Base-by-base conservation (phyloP, 1,284 basidiomycete species). In the Schizopora paradoxa region DNA sequence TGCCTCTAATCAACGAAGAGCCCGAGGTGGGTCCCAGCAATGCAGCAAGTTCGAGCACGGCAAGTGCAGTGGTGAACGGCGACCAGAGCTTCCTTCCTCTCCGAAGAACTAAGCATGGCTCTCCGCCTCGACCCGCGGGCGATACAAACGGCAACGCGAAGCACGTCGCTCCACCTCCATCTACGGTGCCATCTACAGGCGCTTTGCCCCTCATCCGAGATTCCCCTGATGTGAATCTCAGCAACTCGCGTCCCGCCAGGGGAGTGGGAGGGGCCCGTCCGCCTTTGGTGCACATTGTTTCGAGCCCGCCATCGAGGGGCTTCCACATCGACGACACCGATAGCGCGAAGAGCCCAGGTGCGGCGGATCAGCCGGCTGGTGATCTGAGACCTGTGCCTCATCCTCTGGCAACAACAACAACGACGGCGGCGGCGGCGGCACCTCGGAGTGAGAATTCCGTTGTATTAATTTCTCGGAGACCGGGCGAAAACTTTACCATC, bases 401-500 rank as follows among this genome's bases (percentile, higher is more conserved):
- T 8, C 35, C 18, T 21, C 23, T 14, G 29, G 18, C 26, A 13
- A 14, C 6, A 27, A 37, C 11, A 25, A 14, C 3, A 22, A 18
- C 34, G 21, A 18, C 14, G 36, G 18, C 19, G 28, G n/a, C n/a
- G n/a, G n/a, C n/a, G n/a, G n/a, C n/a, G n/a, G n/a, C n/a, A n/a
- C n/a, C n/a, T n/a, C n/a, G n/a, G n/a, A n/a, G n/a, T 38, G 36
- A 38, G 3, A 25, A 18, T 8, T 23, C 21, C 8, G 48, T 50
- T 3, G 6, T 50, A 25, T 19, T 50, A 34, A 50, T 50, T n/a
- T 50, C 48, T 16, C 44, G 48, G 16, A 34, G 31, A 18, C 48
- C 48, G 1, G 48, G 48, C 25, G 42, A 50, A 28, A 44, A 50
- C 38, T 50, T 50, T 39, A 46, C 43, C n/a, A n/a, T n/a, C n/a